Conservation (phyloP, 176 grass and related monocot genomes). For the Oryza australiensis region DNA sequence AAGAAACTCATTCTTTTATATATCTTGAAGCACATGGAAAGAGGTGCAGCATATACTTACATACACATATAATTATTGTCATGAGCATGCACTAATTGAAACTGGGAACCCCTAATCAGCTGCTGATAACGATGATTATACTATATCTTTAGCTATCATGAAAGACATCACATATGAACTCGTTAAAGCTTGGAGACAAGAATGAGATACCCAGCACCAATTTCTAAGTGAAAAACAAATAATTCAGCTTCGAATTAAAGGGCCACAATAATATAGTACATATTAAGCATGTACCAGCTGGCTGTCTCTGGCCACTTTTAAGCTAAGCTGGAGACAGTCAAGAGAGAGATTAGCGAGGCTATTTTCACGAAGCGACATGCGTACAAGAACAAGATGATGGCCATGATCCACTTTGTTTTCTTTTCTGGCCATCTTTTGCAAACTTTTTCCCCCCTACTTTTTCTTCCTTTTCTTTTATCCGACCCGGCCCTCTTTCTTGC, state of each 20-base stretch:
- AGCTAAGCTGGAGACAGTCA: background rate
- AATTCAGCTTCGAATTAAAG: background rate
- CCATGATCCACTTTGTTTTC: constrained; percentile 36
- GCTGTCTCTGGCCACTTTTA: background rate
- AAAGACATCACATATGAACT: constrained; percentile 7
- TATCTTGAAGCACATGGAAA: background rate
- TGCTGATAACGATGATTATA: constrained; percentile 36
- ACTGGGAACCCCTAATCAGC: constrained; percentile 10
- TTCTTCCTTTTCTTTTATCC: constrained; percentile 33
- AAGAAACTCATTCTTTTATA: background rate
- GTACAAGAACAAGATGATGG: constrained; percentile 44
- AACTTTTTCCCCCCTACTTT: constrained; percentile 5
- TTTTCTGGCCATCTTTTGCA: constrained; percentile 33
- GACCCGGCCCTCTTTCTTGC: constrained; percentile 31
- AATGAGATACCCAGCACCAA: background rate
- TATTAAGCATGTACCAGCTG: background rate
- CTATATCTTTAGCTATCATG: constrained; percentile 33
- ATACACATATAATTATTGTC: background rate
- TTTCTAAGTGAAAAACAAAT: background rate
- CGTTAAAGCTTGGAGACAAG: constrained; percentile 17
- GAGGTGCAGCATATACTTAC: background rate
- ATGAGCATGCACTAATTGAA: background rate
- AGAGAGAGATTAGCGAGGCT: background rate
- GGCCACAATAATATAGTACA: background rate
- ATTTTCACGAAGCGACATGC: constrained; percentile 44